Conservation (phyloP, 352 stramenopile genomes). For the Pythium plurisporium region DNA sequence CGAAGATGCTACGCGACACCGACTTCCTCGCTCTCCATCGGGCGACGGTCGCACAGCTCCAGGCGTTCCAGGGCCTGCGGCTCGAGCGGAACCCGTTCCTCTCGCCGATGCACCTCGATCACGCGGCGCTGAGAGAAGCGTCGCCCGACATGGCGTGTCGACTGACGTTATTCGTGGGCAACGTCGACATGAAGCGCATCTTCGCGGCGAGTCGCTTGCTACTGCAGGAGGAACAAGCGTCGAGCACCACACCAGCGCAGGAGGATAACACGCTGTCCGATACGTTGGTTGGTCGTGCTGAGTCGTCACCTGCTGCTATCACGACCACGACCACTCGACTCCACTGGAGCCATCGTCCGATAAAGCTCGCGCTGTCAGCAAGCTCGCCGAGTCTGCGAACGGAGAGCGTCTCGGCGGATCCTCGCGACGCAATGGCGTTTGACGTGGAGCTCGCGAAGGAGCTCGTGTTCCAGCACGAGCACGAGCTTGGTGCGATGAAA, state of each 20-base stretch:
- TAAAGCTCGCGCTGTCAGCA: constrained; percentile 13
- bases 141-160: constrained; percentile 21
- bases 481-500: constrained; percentile 52
- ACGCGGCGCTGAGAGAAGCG: constrained; percentile 38
- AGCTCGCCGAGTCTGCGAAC: constrained; percentile 6
- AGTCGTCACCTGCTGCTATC: too few species aligned
- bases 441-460: constrained; percentile 52
- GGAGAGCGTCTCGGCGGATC: neutral
- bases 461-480: constrained; percentile 58
- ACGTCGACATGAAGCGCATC: constrained; percentile 52
- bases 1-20: constrained; percentile 71
- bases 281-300: too few species aligned
- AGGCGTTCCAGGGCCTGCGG: constrained; percentile 40
- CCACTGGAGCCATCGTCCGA: constrained; percentile 41
- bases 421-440: constrained; percentile 31
- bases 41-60: constrained; percentile 24
- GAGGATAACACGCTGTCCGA: too few species aligned
- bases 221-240: constrained; percentile 33
- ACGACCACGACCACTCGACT: constrained; percentile 17
- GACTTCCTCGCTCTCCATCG: constrained; percentile 43
- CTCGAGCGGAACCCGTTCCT: constrained; percentile 70
- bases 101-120: constrained; percentile 48
- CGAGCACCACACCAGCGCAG: neutral
- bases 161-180: constrained; percentile 42
- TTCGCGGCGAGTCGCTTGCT: constrained; percentile 49